These are phyloP conservation scores for Geum urbanum DNA, from an alignment of 306 rosid species.

Conservation along the genomic window DNA sequence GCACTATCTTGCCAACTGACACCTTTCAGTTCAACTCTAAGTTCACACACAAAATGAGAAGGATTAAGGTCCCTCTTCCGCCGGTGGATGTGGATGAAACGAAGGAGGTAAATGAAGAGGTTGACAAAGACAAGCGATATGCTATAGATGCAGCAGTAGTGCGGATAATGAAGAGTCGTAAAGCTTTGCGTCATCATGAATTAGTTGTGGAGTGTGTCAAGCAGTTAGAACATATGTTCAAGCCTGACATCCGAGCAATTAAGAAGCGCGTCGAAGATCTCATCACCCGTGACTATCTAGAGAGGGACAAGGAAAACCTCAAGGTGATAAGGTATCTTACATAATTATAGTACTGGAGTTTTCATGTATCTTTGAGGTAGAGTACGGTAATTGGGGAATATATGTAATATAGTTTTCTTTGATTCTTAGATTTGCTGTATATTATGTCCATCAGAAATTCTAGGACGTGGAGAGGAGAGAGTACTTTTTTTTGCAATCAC, in stretches of 20 bases:
- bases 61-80: constrained; percentile 76
- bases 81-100: constrained; percentile 60
- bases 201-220: constrained; percentile 64
- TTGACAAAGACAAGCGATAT: constrained; percentile 65
- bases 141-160: constrained; percentile 80
- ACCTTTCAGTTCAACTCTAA: constrained; percentile 53
- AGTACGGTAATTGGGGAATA: background rate
- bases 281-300: constrained; percentile 57
- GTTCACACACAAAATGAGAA: constrained; percentile 66
- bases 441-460: background rate
- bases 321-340: constrained; percentile 51
- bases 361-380: background rate
- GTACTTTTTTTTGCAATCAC: background rate
- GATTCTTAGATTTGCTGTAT: constrained; percentile 23
- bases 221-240: constrained; percentile 61
- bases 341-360: constrained; percentile 20
- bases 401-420: constrained; percentile 6
- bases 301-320: constrained; percentile 57
- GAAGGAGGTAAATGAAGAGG: constrained; percentile 59
- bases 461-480: background rate
- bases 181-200: constrained; percentile 52
- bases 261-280: constrained; percentile 81
- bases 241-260: constrained; percentile 73
- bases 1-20: constrained; percentile 43
- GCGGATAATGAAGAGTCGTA: constrained; percentile 77